A percentile compares a stretch with the other conserved stretches of the same genome.
Evolutionary conservation across 2,329 filamentous ascomycete species (phyloP).

Genomic region (Knufia fluminis): DNA sequence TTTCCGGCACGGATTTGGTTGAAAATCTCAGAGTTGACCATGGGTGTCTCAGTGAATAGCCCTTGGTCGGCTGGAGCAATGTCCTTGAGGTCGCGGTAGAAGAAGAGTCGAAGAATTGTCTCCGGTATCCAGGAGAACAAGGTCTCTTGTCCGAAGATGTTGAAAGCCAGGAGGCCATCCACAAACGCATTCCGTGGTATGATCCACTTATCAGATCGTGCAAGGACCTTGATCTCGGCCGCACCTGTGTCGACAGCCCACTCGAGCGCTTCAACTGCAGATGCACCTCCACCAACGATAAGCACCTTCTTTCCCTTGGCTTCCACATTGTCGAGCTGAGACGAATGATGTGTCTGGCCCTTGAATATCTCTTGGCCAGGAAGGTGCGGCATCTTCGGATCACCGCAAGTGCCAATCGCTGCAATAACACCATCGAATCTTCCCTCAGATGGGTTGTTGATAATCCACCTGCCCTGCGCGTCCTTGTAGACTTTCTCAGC

Average conservation of each 20-base stretch:
- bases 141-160: slow-evolving; percentile 71
- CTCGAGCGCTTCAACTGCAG: slow-evolving; percentile 72
- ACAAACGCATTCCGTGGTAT: slow-evolving; percentile 71
- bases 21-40: slow-evolving; percentile 78
- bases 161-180: slow-evolving; percentile 63
- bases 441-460: slow-evolving; percentile 63
- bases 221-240: slow-evolving; percentile 60
- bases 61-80: slow-evolving; percentile 60
- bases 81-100: slow-evolving; percentile 71
- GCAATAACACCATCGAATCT: slow-evolving; percentile 70
- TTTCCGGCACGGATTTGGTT: slow-evolving; percentile 61
- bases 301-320: slow-evolving; percentile 66
- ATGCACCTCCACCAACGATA: slow-evolving; percentile 70
- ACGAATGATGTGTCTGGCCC: slow-evolving; percentile 66
- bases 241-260: slow-evolving; percentile 62
- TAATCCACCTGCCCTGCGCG: slow-evolving; percentile 60
- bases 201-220: slow-evolving; percentile 69
- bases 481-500: slow-evolving; percentile 64
- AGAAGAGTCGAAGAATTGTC: slow-evolving; percentile 62
- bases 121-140: slow-evolving; percentile 70
- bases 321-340: slow-evolving; percentile 60
- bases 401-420: slow-evolving; percentile 71
- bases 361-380: slow-evolving; percentile 63
- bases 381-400: slow-evolving; percentile 62
- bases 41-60: slow-evolving; percentile 74